These are phyloP conservation scores for Gnetum montanum DNA, from an alignment of 75 land plant genomes.

Conservation along the genomic window DNA sequence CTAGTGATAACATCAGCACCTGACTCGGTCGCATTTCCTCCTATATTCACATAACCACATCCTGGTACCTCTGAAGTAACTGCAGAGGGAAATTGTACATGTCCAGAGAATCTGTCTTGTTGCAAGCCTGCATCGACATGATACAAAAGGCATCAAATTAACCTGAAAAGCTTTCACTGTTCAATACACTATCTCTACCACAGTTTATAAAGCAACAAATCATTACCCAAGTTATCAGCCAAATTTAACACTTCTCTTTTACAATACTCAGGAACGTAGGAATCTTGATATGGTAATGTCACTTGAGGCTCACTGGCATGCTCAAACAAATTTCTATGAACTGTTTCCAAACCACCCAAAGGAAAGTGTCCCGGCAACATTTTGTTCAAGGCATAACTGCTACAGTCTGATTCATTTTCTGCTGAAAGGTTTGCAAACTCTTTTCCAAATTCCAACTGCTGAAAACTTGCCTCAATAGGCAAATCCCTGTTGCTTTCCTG, in stretches of 20 bases:
- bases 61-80: conserved; percentile 2
- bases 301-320: conserved; percentile 1
- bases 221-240: background rate
- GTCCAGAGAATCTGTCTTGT: background rate
- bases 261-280: background rate
- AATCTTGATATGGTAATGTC: background rate
- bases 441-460: background rate
- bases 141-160: too few relatives aligned
- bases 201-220: too few relatives aligned
- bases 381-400: background rate
- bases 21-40: background rate
- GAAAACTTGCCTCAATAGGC: background rate
- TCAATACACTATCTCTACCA: too few relatives aligned
- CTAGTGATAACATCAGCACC: background rate
- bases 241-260: background rate
- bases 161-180: too few relatives aligned
- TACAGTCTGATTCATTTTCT: conserved; percentile 1
- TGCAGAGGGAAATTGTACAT: background rate
- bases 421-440: background rate
- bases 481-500: background rate
- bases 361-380: background rate
- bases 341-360: background rate
- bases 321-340: background rate
- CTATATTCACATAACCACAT: background rate
- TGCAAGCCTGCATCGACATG: background rate